phyloP scores from a whole-genome alignment of 441 rosid genomes.

The Dalechampia spathulata region DNA sequence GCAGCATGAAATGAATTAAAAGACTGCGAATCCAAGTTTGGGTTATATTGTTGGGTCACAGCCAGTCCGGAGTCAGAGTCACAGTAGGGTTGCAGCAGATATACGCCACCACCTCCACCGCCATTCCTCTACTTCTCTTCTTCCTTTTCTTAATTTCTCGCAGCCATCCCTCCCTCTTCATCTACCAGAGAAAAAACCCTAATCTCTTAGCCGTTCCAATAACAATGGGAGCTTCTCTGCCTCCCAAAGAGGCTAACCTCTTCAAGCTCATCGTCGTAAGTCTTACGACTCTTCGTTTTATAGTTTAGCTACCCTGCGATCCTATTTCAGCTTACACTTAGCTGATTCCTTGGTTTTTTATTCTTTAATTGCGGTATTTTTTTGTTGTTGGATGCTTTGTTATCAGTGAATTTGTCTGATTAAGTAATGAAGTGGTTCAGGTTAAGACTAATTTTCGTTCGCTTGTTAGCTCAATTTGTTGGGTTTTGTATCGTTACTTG shows the following conservation, averaged over 20 bases:
- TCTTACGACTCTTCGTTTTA: conserved; percentile 24
- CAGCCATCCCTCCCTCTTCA: not conserved
- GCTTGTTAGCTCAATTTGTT: too few relatives aligned
- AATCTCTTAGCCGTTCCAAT: not conserved
- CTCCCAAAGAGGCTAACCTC: conserved; percentile 99
- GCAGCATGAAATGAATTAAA: too few relatives aligned
- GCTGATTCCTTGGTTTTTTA: too few relatives aligned
- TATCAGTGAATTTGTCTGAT: too few relatives aligned
- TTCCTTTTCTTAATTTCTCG: not conserved
- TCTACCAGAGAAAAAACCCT: not conserved
- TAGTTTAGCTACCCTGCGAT: not conserved
- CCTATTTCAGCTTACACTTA: not conserved
- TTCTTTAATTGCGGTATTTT: too few relatives aligned
- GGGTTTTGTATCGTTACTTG: too few relatives aligned
- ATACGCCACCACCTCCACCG: conserved; percentile 49
- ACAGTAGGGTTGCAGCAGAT: conserved; percentile 79
- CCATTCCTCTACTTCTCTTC: conserved; percentile 6
- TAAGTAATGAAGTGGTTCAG: too few relatives aligned
- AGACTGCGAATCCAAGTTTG: too few relatives aligned
- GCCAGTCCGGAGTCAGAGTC: too few relatives aligned
- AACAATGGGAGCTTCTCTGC: conserved; percentile 95
- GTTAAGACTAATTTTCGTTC: too few relatives aligned
- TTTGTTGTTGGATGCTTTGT: too few relatives aligned
- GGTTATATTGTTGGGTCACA: too few relatives aligned
- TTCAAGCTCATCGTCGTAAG: conserved; percentile 99